Evolutionary conservation across 139 green algal genomes (phyloP), one percentile per base, ranked within the genome.

Genomic region (Closterium sp.): DNA sequence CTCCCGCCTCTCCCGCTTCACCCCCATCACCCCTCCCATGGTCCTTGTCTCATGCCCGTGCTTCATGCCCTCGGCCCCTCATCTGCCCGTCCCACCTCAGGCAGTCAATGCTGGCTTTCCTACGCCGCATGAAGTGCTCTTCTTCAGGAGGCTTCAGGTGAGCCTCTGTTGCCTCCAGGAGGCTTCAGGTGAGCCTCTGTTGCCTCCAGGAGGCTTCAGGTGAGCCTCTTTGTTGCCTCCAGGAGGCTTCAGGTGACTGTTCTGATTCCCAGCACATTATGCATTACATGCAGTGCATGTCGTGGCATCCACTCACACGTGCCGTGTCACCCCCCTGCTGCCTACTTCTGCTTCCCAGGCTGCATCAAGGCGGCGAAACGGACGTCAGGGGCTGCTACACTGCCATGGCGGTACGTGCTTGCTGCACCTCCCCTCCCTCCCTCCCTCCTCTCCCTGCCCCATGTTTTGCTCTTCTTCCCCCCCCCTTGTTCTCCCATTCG

Each of bases 331-430:
- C 31, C 31, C 6, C 25, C 36, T 90, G 1, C 43, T 87, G 16
- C 35, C 66, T 33, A 12, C 5, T 10, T 89, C 38, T 30, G 66
- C 28, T n/a, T 38, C 97, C 98, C 92, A 95, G 91, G n/a, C 95
- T 99, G 88, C 97, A 98, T 85, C 94, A 97, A 87, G 97, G 96
- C 31, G 98, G 98, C 9, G 98, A 99, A 94, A 95, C 97, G 31
- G 98, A 99, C 94, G 93, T 98, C 76, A 95, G 98, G 1, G 96
- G 96, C 33, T 98, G 96, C 93, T 99, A 98, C 95, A 97, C 96
- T 5, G 97, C 96, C 1, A 90, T 99, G 64, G 98, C 97, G 0
- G 90, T 95, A 19, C 95, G 96, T 7, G 25, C 30, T 23, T 43
- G 5, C 84, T 85, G 36, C n/a, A n/a, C n/a, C n/a, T n/a, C n/a